Base-by-base conservation (phyloP, 345 rosid genomes). In the Mercurialis annua region DNA sequence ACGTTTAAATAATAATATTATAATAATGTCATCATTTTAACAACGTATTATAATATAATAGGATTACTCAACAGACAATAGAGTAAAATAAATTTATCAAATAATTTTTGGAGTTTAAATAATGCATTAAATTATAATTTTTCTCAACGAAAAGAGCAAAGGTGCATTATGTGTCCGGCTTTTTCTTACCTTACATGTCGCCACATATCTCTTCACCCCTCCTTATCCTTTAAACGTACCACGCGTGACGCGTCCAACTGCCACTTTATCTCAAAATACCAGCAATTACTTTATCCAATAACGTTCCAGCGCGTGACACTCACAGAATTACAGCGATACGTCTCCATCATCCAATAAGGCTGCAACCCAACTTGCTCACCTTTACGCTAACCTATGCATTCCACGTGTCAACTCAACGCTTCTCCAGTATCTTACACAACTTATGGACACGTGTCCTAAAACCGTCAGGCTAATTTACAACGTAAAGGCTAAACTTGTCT, bases 391-490 rank as follows among this genome's bases (percentile, higher is more conserved):
- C 7, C 60, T 20, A 17, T 0, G 8, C 57, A 26, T 9, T 27
- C 73, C 72, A 73, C 64, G 72, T 62, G 72, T 67, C 59, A 26
- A 0, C 40, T n/a, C 36, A 42, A 6, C 10, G 29, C 50, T 7
- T 42, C 4, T 18, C 23, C n/a, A n/a, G n/a, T n/a, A n/a, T n/a
- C n/a, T n/a, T 34, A 31, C 42, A 17, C 24, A 49, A 6, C 17
- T 10, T 0, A 4, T 4, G 3, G 10, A n/a, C 50, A 49, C 55
- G 65, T 58, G 66, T 69, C 38, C 1, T 15, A 3, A 6, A 9
- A 0, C 2, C 18, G n/a, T 18, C 1, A 2, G 53, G 51, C 40
- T 62, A 6, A 16, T 17, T 10, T n/a, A 12, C 0, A 21, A n/a
- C n/a, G n/a, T n/a, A n/a, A n/a, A n/a, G n/a, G n/a, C n/a, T n/a